These are phyloP conservation scores for Hanseniaspora taiwanica DNA, from an alignment of 805 yeast species.

Conservation along the genomic window DNA sequence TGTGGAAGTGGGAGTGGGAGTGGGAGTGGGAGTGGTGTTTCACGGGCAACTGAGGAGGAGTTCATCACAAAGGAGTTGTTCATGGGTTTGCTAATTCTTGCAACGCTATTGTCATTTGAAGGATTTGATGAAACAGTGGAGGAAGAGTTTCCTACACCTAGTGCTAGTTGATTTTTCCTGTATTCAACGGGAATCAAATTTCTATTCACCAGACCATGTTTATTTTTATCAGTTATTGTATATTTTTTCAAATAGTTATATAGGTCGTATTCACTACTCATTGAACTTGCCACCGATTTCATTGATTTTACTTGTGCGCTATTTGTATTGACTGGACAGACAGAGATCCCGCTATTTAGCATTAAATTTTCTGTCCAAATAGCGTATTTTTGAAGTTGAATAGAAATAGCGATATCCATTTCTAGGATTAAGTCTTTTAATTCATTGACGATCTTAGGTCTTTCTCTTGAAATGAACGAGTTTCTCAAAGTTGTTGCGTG, in stretches of 20 bases:
- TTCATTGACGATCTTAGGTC: conserved; percentile 65
- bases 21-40: too few species aligned
- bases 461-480: conserved; percentile 53
- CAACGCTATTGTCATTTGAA: too few species aligned
- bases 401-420: conserved; percentile 77
- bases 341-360: conserved; percentile 72
- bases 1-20: too few species aligned
- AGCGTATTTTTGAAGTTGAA: conserved; percentile 80
- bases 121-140: too few species aligned
- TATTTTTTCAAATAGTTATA: conserved; percentile 50
- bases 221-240: conserved; percentile 22
- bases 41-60: conserved; percentile 8
- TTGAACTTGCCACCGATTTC: conserved; percentile 60
- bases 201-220: conserved; percentile 24
- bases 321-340: conserved; percentile 53
- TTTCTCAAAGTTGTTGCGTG: conserved; percentile 60
- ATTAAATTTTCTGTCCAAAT: conserved; percentile 75
- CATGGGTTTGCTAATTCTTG: conserved; percentile 19
- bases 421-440: conserved; percentile 71
- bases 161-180: conserved; percentile 55
- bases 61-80: conserved; percentile 23
- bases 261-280: conserved; percentile 75
- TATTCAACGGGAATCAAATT: conserved; percentile 56
- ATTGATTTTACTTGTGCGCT: conserved; percentile 44
- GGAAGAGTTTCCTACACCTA: conserved; percentile 25